Base-by-base conservation (phyloP, 2,329 filamentous ascomycete species). In the Fusarium guadeloupense region DNA sequence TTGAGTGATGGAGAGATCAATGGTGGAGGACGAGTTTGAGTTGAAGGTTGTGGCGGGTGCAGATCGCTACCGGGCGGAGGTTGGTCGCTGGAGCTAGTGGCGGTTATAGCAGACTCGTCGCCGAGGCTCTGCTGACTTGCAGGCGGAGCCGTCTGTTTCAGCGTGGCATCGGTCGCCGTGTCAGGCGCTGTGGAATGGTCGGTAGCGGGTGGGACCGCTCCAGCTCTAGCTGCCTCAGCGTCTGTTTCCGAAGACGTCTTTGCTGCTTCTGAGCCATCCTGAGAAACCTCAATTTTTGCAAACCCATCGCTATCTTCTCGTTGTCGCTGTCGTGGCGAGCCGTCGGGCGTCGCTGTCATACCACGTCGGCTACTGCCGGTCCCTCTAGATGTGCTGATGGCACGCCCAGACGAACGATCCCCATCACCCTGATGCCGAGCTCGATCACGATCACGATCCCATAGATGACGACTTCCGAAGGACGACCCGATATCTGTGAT, bases 41-140 rank as follows among this genome's bases (percentile, higher is more conserved):
- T 66, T 51, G 53, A 52, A 50, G 52, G 52, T 60, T 66, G 68
- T 62, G 45, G 66, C 48, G 62, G 61, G 47, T 58, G 61, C 58
- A 54, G 61, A 69, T 69, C 64, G 54, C 54, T 64, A 49, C 54
- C 51, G 38, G 52, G 62, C 54, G 50, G 62, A 55, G 56, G 54
- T 45, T 64, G 55, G 65, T 62, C 61, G 48, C 54, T 69, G 48
- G 67, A 67, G 62, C 62, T 65, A 66, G 62, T 59, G 47, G 54
- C 57, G 49, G 62, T 55, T 62, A 52, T 51, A 46, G 59, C 60
- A 64, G 61, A 62, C 48, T 51, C 54, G 64, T 54, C 58, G 47
- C 57, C 57, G 56, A 65, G 55, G 57, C 51, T 61, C 57, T 67
- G 60, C 42, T 63, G 63, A 54, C 62, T 55, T 51, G 23, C 49